Conservation (phyloP, 1,284 basidiomycete species). For the Sanguinoderma infundibulare region DNA sequence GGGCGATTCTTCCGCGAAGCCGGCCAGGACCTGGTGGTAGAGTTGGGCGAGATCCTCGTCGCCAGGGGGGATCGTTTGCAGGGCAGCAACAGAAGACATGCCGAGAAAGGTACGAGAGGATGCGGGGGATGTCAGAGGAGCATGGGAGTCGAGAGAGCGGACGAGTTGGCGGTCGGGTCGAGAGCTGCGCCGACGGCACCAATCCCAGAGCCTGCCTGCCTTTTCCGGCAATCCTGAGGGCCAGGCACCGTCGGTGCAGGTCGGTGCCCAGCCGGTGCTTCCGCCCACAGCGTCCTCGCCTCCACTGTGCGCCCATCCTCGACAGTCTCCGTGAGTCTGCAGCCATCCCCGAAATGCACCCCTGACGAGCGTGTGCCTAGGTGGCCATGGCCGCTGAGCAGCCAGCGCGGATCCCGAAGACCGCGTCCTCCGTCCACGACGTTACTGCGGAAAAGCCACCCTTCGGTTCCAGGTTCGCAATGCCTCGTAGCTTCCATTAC, state of each 20-base stretch:
- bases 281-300: neutral
- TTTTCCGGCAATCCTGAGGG: conserved; percentile 16
- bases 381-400: neutral
- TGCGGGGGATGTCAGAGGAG: neutral
- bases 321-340: neutral
- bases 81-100: conserved; percentile 35
- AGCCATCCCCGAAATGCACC: neutral
- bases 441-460: conserved; percentile 60
- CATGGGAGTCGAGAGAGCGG: neutral
- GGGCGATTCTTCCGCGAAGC: conserved; percentile 57
- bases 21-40: conserved; percentile 74
- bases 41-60: conserved; percentile 73
- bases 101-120: neutral
- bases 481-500: neutral
- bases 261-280: neutral
- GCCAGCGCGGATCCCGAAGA: conserved; percentile 14
- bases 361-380: neutral
- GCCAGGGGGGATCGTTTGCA: conserved; percentile 41
- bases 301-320: neutral
- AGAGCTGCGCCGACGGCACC: conserved; percentile 11
- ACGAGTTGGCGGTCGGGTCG: conserved; percentile 9
- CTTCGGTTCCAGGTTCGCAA: conserved; percentile 67
- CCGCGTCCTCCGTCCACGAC: conserved; percentile 69
- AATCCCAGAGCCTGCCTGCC: conserved; percentile 10
- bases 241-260: conserved; percentile 8